A percentile compares a stretch with the other conserved stretches of the same genome.
These are phyloP conservation scores for Gaultheria prostrata DNA, from an alignment of 148 eudicot species.

Conservation along the genomic window DNA sequence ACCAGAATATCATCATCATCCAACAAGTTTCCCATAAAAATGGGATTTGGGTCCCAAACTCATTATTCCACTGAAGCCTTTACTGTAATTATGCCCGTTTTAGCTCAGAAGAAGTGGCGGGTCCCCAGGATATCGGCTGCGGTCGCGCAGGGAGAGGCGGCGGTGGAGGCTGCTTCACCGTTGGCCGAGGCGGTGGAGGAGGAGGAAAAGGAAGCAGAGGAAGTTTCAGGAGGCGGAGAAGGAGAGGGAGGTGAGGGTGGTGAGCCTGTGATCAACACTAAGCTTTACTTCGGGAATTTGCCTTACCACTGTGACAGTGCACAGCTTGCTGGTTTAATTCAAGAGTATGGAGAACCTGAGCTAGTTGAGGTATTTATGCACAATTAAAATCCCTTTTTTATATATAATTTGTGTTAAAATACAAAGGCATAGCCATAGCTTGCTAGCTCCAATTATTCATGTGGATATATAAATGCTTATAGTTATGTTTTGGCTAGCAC, in stretches of 20 bases:
- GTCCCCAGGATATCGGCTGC: slow-evolving; percentile 39
- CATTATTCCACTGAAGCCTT: slow-evolving; percentile 22
- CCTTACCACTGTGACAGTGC: slow-evolving; percentile 94
- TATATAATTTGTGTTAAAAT: background rate
- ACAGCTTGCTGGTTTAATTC: slow-evolving; percentile 86
- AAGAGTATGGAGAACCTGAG: slow-evolving; percentile 75
- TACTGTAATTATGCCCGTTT: slow-evolving; percentile 4
- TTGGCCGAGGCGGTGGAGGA: slow-evolving; percentile 26
- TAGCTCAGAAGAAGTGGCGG: slow-evolving; percentile 33
- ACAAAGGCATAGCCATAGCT: background rate
- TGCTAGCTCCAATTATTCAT: background rate
- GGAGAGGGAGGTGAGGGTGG: slow-evolving; percentile 18
- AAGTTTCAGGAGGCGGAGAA: slow-evolving; percentile 15
- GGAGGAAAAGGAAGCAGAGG: slow-evolving; percentile 15
- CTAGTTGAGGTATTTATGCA: slow-evolving; percentile 68
- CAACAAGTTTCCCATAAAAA: slow-evolving; percentile 18
- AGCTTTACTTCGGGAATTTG: slow-evolving; percentile 88
- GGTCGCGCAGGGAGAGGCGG: slow-evolving; percentile 52
- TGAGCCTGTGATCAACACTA: slow-evolving; percentile 39
- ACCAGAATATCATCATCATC: slow-evolving; percentile 20
- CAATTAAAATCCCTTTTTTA: background rate
- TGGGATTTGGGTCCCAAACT: slow-evolving; percentile 18
- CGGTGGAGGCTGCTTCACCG: slow-evolving; percentile 8
- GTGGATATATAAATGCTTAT: background rate
- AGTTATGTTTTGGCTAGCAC: no score